Percentiles rank a stretch among this genome's conserved stretches.
Conservation (phyloP, 148 eudicot species). For the Cornus kousa region DNA sequence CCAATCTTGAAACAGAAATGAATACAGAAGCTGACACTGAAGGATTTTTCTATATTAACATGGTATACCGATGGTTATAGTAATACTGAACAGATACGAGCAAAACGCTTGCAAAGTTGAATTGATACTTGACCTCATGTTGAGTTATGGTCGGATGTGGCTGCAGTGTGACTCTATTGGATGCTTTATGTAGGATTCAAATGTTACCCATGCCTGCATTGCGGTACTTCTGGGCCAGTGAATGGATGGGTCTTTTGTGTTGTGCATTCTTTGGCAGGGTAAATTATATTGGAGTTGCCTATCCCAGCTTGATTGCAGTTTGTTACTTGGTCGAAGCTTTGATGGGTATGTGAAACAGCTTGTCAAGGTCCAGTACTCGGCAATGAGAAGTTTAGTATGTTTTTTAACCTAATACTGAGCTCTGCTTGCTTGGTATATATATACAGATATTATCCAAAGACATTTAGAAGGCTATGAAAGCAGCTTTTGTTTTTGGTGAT, state of each 20-base stretch:
- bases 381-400: background rate
- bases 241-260: background rate
- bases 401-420: background rate
- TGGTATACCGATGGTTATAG: background rate
- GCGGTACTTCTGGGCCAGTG: background rate
- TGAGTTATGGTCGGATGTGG: background rate
- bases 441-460: too few species aligned
- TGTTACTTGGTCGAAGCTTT: background rate
- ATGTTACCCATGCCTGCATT: background rate
- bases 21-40: background rate
- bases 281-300: background rate
- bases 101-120: background rate
- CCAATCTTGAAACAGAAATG: background rate
- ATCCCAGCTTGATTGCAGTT: background rate
- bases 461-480: too few species aligned
- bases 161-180: background rate
- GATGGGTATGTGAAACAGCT: background rate
- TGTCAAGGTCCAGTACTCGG: background rate
- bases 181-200: background rate
- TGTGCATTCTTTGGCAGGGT: background rate
- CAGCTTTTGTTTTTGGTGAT: too few species aligned
- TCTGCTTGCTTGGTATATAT: background rate
- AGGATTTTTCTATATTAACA: background rate
- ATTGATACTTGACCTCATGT: background rate
- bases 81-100: background rate